These are phyloP conservation scores for Xanthoconium purpureum DNA, from an alignment of 768 basidiomycete genomes.

Conservation along the genomic window DNA sequence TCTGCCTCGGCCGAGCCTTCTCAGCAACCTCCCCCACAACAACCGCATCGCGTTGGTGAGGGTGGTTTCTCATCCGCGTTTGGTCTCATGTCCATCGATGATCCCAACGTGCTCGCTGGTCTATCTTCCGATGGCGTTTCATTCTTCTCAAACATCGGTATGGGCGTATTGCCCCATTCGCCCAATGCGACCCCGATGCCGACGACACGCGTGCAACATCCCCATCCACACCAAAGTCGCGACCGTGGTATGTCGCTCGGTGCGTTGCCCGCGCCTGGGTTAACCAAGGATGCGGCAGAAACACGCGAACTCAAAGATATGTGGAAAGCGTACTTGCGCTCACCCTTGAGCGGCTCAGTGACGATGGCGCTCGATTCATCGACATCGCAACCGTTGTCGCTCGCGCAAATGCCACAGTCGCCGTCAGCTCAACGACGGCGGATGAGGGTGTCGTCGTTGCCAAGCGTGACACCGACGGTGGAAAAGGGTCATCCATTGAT, in stretches of 20 bases:
- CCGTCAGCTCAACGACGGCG: slow-evolving; percentile 37
- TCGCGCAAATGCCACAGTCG: slow-evolving; percentile 25
- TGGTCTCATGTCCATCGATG: slow-evolving; percentile 74
- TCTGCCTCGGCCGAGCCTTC: not conserved
- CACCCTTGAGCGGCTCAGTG: slow-evolving; percentile 48
- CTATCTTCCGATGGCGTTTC: slow-evolving; percentile 56
- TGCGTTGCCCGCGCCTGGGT: slow-evolving; percentile 32
- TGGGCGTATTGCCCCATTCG: slow-evolving; percentile 34
- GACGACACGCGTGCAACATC: slow-evolving; percentile 21
- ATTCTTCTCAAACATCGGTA: slow-evolving; percentile 48
- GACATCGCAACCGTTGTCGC: slow-evolving; percentile 9
- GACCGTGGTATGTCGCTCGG: slow-evolving; percentile 27
- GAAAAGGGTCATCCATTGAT: slow-evolving; percentile 21
- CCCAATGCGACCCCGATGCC: slow-evolving; percentile 52
- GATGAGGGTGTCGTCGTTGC: slow-evolving; percentile 62
- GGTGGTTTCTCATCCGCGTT: slow-evolving; percentile 60
- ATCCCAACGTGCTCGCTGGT: slow-evolving; percentile 64
- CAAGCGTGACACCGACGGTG: slow-evolving; percentile 62
- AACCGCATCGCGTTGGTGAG: slow-evolving; percentile 25
- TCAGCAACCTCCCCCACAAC: slow-evolving; percentile 9
- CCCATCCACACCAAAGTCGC: slow-evolving; percentile 13
- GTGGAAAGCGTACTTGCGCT: slow-evolving; percentile 74
- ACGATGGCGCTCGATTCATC: slow-evolving; percentile 8
- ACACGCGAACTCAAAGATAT: slow-evolving; percentile 59
- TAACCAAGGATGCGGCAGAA: slow-evolving; percentile 34